A percentile compares a stretch with the other conserved stretches of the same genome.
phyloP scores from a whole-genome alignment of 768 basidiomycete genomes.

The Panellus pusillus region DNA sequence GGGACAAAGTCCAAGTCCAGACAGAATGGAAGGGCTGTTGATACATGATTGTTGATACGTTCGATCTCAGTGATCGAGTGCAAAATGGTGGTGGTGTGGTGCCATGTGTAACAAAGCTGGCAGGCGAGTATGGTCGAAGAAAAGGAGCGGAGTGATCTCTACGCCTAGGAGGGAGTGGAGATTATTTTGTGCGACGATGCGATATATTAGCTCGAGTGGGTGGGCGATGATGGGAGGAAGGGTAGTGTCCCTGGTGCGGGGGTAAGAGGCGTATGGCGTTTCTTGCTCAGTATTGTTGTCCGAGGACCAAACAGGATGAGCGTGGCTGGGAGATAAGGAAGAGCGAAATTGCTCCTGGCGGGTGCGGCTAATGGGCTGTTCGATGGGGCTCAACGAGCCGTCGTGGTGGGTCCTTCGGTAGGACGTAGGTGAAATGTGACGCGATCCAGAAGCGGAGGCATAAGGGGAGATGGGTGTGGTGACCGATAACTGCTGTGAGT shows the following conservation, averaged over 20 bases:
- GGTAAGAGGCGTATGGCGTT: not conserved
- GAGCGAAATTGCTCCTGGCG: slow-evolving; percentile 15
- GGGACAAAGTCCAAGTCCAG: not conserved
- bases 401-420: slow-evolving; percentile 2
- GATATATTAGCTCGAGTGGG: slow-evolving; percentile 1
- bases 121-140: not conserved
- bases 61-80: slow-evolving; percentile 4
- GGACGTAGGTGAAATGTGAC: slow-evolving; percentile 7
- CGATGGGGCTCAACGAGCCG: slow-evolving; percentile 13
- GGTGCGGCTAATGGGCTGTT: slow-evolving; percentile 16
- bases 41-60: slow-evolving; percentile 3
- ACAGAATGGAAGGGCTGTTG: slow-evolving; percentile 6
- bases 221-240: slow-evolving; percentile 2
- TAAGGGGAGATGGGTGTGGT: slow-evolving; percentile 7
- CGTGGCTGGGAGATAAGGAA: not conserved
- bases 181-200: not conserved
- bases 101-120: not conserved
- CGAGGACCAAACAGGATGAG: slow-evolving; percentile 1
- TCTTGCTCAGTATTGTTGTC: not conserved
- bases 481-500: not conserved
- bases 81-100: not conserved
- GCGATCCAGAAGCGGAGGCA: slow-evolving; percentile 11
- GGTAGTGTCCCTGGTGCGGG: not conserved
- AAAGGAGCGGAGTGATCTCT: not conserved
- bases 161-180: not conserved